Base-by-base conservation (phyloP, 805 yeast genomes). In the Suhomyces pyralidae region DNA sequence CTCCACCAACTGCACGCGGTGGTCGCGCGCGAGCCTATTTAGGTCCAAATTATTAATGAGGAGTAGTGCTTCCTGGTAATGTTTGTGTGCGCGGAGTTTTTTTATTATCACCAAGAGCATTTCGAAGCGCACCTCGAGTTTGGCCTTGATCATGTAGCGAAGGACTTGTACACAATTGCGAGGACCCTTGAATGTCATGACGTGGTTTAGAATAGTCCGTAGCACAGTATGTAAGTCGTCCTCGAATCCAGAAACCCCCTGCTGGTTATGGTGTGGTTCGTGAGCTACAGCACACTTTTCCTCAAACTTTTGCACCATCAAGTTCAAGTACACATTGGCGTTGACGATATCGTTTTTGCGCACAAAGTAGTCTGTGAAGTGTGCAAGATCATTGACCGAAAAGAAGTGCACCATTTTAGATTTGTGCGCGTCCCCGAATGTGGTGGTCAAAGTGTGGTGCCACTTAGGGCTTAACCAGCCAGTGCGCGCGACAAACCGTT, bases 301-400 rank as follows among this genome's bases (percentile, higher is more conserved):
- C 55, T 74, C 80, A 50, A 73, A 70, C 52, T 74, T 75, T 4
- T 66, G 50, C 14, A 74, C 71, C 44, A 74, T 45, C n/a, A 74
- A 61, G 30, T 66, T 67, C 30, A 75, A 60, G 56, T 70, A 73
- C 20, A 74, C 48, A 50, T 67, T 68, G 7, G 77, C 61, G 36
- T 63, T 65, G 5, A 67, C 65, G 14, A 73, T 59, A 51, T 74
- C 73, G 9, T 64, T 59, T 3, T 53, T 52, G 28, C 55, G 54
- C 8, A 69, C 61, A 9, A 68, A 61, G 20, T 61, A 46, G 17
- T 58, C 55, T 1, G 70, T 59, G 48, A 66, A 66, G 5, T 40
- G 28, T 20, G 55, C 58, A 14, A 74, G 55, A 51, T 67, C 73
- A 1, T 58, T 55, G 17, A 72, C 53, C 9, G 67, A 55, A 52